Base-by-base conservation (phyloP, 306 rosid species). In the Citrullus amarus region DNA sequence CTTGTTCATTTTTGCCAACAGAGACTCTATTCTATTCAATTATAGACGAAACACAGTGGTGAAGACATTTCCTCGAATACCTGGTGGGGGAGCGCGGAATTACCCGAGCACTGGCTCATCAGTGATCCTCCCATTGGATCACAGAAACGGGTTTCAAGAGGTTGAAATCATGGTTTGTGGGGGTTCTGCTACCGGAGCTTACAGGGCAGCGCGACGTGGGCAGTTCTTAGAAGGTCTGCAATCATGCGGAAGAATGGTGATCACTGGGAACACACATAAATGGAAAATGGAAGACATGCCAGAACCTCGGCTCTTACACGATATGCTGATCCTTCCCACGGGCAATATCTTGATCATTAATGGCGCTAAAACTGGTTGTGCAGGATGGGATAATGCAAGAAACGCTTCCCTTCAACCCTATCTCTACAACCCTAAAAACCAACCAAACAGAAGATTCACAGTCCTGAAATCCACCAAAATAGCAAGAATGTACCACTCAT, bases 201-300 rank as follows among this genome's bases (percentile, higher is more conserved):
- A 81, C 20, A 71, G 30, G 10, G 90, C 91, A 2, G 96, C 94
- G 5, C 10, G 62, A 0, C 39, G 44, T 0, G 66, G 86, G 50
- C 80, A 77, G 34, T 93, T 79, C 89, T 5, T 88, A 32, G 53
- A 69, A 75, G 98, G 88, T 10, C 79, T 93, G 76, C 80, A 84
- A 48, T 86, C 96, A 7, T 93, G 97, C 69, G 98, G 98, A 57
- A 86, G 97, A 84, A 91, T 91, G 93, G 90, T 86, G 78, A 93
- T 91, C 68, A 84, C 93, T 11, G 96, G 93, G 55, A 63, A 86
- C 80, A 55, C 39, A 2, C 81, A 83, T 86, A 73, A 38, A 48
- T 93, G 98, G 98, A 48, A 81, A 12, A 90, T 91, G 96, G 98
- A 93, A 51, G 51, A 84, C 80, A 93, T 91, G 98, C 98, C 97